A percentile compares a stretch with the other conserved stretches of the same genome.
Conservation (phyloP, 257 asterid species). For the Gynochthodes officinalis region DNA sequence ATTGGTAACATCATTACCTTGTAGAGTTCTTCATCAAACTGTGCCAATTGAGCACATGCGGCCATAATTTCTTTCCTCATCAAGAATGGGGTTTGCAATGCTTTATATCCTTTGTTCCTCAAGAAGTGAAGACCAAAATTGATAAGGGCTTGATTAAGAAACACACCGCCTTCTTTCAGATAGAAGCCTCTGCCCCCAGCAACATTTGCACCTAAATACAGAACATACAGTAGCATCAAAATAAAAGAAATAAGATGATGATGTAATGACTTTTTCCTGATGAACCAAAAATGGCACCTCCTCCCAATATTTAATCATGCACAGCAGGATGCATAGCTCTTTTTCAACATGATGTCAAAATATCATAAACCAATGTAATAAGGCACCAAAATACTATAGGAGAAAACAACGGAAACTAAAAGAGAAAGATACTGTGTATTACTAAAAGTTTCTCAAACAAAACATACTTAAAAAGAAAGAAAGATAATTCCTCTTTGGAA, state of each 20-base stretch:
- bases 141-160: conserved; percentile 80
- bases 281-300: background rate
- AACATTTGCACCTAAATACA: conserved; percentile 62
- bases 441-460: background rate
- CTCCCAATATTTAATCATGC: too few relatives aligned
- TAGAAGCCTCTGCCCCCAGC: conserved; percentile 92
- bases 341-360: too few relatives aligned
- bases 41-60: conserved; percentile 87
- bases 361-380: background rate
- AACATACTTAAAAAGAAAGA: too few relatives aligned
- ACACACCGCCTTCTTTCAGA: conserved; percentile 78
- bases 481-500: too few relatives aligned
- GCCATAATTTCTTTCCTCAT: conserved; percentile 91
- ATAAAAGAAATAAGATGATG: background rate
- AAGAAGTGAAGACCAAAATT: too few relatives aligned
- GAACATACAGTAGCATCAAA: too few relatives aligned
- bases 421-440: background rate
- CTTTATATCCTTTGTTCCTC: conserved; percentile 55
- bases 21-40: conserved; percentile 92
- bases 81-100: conserved; percentile 80
- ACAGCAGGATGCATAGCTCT: too few relatives aligned
- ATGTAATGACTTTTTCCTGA: background rate
- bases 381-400: background rate
- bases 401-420: background rate
- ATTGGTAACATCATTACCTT: conserved; percentile 45